Base-by-base conservation (phyloP, 225 moss, liverwort and hornwort genomes). In the Bryoerythrophyllum caledonicum region DNA sequence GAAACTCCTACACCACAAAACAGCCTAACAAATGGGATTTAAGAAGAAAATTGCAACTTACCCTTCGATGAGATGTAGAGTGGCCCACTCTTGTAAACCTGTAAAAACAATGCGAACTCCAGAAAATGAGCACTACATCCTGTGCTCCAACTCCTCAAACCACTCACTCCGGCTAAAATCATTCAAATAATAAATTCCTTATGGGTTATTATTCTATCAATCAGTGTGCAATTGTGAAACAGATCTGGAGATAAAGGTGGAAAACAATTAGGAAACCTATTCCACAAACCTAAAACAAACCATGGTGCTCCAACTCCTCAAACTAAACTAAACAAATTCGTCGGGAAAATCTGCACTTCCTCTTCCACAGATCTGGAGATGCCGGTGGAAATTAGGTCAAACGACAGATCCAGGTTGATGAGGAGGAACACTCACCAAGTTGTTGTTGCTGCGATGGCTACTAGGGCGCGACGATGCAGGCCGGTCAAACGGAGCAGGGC, bases 1-100 rank as follows among this genome's bases (percentile, higher is more conserved):
- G 32, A 59, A 37, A 76, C 51, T 5, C 25, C 51, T 19, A 67
- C 26, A 14, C 19, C 12, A 54, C 19, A 49, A 55, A 21, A 27
- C 15, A n/a, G 21, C 19, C 44, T 23, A 19, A n/a, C 5, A 17
- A 53, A 1, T 3, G 11, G 8, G 44, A 60, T n/a, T 28, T 6
- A 24, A 37, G 43, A 41, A 13, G 20, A 40, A 49, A 64, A 66
- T 3, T 43, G 37, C 38, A 70, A 38, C 70, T 59, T 77, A 96
- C 96, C 96, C 88, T 93, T 96, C 30, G 96, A 92, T 14, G 96
- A 92, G n/a, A 96, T 92, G 72, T 78, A 96, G 19, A 96, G 89
- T 53, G 92, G 92, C 72, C 96, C 96, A 66, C 89, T 90, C 74
- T 96, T 96, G 67, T 89, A 96, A 72, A 93, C 89, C 96, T 96